Evolutionary conservation across 2,329 filamentous ascomycete genomes (phyloP).

Genomic region (Penicillium sclerotigenum): DNA sequence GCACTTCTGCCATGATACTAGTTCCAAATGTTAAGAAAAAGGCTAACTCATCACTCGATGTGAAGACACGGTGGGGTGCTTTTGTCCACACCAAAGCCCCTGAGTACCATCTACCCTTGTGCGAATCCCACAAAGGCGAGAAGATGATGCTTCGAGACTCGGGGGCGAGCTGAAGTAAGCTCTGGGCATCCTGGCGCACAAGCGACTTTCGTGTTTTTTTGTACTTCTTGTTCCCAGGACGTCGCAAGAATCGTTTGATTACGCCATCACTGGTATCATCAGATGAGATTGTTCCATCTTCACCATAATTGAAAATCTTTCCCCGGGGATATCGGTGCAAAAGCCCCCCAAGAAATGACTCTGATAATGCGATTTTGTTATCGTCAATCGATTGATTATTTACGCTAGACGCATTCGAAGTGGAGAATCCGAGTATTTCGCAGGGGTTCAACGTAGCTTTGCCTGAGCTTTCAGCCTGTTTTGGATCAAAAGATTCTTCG

Average conservation of each 20-base stretch:
- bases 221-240: conserved; percentile 5
- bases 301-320: conserved; percentile 47
- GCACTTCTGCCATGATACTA: conserved; percentile 28
- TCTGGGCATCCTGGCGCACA: conserved; percentile 11
- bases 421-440: conserved; percentile 13
- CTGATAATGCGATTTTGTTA: conserved; percentile 31
- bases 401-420: conserved; percentile 24
- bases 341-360: conserved; percentile 43
- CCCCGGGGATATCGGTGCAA: conserved; percentile 48
- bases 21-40: conserved; percentile 27
- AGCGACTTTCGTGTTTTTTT: conserved; percentile 9
- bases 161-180: conserved; percentile 12
- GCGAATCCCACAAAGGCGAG: conserved; percentile 30
- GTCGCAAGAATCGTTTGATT: conserved; percentile 5
- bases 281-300: conserved; percentile 36
- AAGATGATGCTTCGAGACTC: conserved; percentile 23
- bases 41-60: conserved; percentile 20
- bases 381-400: conserved; percentile 16
- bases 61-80: conserved; percentile 16
- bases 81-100: conserved; percentile 24
- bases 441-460: conserved; percentile 3
- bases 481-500: background rate
- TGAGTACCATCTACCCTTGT: conserved; percentile 26
- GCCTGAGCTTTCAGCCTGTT: background rate
- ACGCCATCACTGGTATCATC: conserved; percentile 10